Base-by-base conservation (phyloP, 208 protist genomes). In the Acanthamoeba royreba region DNA sequence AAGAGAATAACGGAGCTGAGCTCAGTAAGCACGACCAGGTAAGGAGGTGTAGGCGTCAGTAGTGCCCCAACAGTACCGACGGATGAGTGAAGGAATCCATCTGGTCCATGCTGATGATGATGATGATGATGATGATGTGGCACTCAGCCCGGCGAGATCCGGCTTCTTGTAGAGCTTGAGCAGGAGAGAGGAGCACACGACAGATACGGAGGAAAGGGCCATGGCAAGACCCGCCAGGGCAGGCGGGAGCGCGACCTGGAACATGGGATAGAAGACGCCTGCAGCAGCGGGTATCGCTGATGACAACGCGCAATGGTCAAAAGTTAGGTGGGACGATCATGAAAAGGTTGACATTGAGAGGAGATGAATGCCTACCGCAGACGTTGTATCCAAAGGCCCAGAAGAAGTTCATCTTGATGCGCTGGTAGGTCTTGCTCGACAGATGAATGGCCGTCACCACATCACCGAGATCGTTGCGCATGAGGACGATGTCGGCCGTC, bases 321-420 rank as follows among this genome's bases (percentile, higher is more conserved):
- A n/a, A n/a, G n/a, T n/a, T n/a, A n/a, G n/a, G n/a, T n/a, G n/a
- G n/a, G n/a, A n/a, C n/a, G n/a, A n/a, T n/a, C n/a, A n/a, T n/a
- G n/a, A n/a, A n/a, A n/a, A n/a, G n/a, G n/a, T n/a, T n/a, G n/a
- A n/a, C n/a, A n/a, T n/a, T 31, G 35, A 83, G 19, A n/a, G n/a
- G n/a, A n/a, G n/a, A n/a, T n/a, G n/a, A n/a, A n/a, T 28, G 19
- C 81, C 17, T 94, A 45, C 95, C 94, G 1, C 98, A 11, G 31
- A 97, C 63, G 93, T 99, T 99, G 94, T 99, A 99, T 8, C 87
- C 61, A 25, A 98, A 94, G 17, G 98, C 97, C 97, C 97, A 98
- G 0, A 97, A 17, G 88, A 98, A 98, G 95, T 99, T 99, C 4
- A 97, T 45, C 28, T 87, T 47, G 86, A 99, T 99, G 45, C 98